Evolutionary conservation across 495 filamentous ascomycete species (phyloP).

Genomic region (Aspergillus wentii): DNA sequence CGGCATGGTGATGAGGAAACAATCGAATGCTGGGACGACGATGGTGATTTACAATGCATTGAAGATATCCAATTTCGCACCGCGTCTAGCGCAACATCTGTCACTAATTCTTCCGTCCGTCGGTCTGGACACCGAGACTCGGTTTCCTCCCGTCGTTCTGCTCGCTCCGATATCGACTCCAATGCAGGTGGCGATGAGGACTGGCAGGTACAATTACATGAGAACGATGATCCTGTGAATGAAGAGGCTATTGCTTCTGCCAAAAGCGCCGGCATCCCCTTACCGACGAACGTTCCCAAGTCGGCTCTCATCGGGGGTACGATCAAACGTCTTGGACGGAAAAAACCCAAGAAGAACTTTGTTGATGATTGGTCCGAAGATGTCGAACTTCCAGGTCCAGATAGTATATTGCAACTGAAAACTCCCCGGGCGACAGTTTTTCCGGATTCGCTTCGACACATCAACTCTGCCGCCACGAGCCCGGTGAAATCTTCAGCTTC

Average conservation of each 20-base stretch:
- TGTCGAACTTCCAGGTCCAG: slow-evolving; percentile 67
- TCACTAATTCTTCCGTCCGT: slow-evolving; percentile 45
- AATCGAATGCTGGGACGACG: slow-evolving; percentile 87
- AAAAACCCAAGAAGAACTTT: slow-evolving; percentile 69
- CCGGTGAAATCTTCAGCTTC: slow-evolving; percentile 32
- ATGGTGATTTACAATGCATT: slow-evolving; percentile 70
- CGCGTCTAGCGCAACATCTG: slow-evolving; percentile 54
- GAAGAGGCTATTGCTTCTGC: slow-evolving; percentile 82
- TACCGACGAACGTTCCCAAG: slow-evolving; percentile 82
- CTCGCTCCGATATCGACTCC: slow-evolving; percentile 75
- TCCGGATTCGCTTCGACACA: slow-evolving; percentile 62
- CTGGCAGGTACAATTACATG: slow-evolving; percentile 72
- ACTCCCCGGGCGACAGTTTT: slow-evolving; percentile 53
- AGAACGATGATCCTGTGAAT: slow-evolving; percentile 73
- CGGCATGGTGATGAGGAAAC: slow-evolving; percentile 50
- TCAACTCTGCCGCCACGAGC: slow-evolving; percentile 45
- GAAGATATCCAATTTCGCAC: slow-evolving; percentile 65
- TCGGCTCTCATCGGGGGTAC: slow-evolving; percentile 92
- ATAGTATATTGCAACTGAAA: slow-evolving; percentile 59
- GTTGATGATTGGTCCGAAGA: slow-evolving; percentile 91
- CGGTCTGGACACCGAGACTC: slow-evolving; percentile 62
- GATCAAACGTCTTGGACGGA: slow-evolving; percentile 84
- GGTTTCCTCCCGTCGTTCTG: slow-evolving; percentile 69
- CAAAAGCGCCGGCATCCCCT: slow-evolving; percentile 82
- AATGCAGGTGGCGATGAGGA: slow-evolving; percentile 72